Evolutionary conservation across 140 eudicot genomes (phyloP), one percentile per base, ranked within the genome.

Genomic region (Senecio squalidus): DNA sequence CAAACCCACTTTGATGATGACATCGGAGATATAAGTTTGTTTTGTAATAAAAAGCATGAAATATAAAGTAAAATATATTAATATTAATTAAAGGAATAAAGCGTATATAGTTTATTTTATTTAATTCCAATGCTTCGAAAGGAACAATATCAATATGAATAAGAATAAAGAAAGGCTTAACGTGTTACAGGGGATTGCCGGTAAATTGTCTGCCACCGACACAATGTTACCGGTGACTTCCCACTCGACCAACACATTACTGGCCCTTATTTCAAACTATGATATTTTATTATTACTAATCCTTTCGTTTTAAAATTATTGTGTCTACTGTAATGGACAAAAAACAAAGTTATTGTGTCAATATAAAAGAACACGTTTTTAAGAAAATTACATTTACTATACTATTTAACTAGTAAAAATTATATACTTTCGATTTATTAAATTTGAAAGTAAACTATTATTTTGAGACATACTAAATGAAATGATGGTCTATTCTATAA

Each of bases 171-270:
- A 68, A 47, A 49, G 8, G 16, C 55, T 38, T 58, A 25, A 6
- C 3, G 10, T 59, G 10, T 59, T 8, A 69, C 68, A 54, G 68
- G 54, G 23, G 13, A 41, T 69, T 18, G 55, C 75, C 68, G 68
- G 68, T 69, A 49, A 60, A 27, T 28, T 50, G 27, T 38, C 38
- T 9, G 22, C 68, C 69, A 69, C 75, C 75, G 75, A 69, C 75
- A 69, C 40, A 9, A 27, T 69, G 20, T 38, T 18, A 60, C 62
- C 60, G 62, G 62, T 60, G 26, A 60, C 55, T 34, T 8, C 60
- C 44, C 22, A 46, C 58, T 11, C 41, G 15, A 4, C 5, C 3
- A 2, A 11, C 28, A 1, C 15, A 11, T 11, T 11, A 38, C 44
- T 38, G 16, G 15, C 15, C 1, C 36, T 30, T 30, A 30, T 30